Conservation (phyloP, 345 rosid species). For the Sonneratia caseolaris region DNA sequence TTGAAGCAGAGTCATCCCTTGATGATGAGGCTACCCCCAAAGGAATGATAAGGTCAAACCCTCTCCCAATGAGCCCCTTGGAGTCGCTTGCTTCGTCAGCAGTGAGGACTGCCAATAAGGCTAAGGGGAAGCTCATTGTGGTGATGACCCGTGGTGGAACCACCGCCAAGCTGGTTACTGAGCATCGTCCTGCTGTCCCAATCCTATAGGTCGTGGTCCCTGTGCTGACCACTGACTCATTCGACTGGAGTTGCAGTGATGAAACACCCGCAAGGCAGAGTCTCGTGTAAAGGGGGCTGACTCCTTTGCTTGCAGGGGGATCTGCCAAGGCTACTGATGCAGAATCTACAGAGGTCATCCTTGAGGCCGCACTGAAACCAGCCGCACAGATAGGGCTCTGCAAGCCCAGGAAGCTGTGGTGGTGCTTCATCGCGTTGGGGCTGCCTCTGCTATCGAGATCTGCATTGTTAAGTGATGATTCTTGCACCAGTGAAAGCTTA, state of each 20-base stretch:
- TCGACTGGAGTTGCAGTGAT: conserved; percentile 14
- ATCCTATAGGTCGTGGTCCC: conserved; percentile 16
- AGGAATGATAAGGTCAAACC: conserved; percentile 16
- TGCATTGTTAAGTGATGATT: conserved; percentile 12
- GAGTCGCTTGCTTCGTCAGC: conserved; percentile 19
- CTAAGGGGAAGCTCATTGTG: conserved; percentile 13
- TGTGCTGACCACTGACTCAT: conserved; percentile 13
- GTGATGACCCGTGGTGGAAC: conserved; percentile 18
- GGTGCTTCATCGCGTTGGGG: conserved; percentile 16
- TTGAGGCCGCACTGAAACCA: conserved; percentile 12
- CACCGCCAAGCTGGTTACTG: conserved; percentile 16
- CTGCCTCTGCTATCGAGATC: conserved; percentile 14
- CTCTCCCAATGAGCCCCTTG: conserved; percentile 16
- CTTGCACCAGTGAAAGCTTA: not conserved
- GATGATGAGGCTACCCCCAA: conserved; percentile 13
- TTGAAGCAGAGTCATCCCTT: conserved; percentile 18
- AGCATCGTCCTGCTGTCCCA: conserved; percentile 18
- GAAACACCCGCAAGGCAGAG: conserved; percentile 19
- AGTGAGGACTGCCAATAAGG: conserved; percentile 17
- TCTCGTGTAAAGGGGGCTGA: conserved; percentile 11
- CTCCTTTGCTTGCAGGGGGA: conserved; percentile 14
- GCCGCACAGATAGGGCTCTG: conserved; percentile 6
- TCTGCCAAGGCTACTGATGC: conserved; percentile 16
- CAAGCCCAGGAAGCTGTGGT: conserved; percentile 13
- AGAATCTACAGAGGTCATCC: conserved; percentile 13